These are phyloP conservation scores for Diplodia scrobiculata DNA, from an alignment of 2,329 filamentous ascomycete species.

Conservation along the genomic window DNA sequence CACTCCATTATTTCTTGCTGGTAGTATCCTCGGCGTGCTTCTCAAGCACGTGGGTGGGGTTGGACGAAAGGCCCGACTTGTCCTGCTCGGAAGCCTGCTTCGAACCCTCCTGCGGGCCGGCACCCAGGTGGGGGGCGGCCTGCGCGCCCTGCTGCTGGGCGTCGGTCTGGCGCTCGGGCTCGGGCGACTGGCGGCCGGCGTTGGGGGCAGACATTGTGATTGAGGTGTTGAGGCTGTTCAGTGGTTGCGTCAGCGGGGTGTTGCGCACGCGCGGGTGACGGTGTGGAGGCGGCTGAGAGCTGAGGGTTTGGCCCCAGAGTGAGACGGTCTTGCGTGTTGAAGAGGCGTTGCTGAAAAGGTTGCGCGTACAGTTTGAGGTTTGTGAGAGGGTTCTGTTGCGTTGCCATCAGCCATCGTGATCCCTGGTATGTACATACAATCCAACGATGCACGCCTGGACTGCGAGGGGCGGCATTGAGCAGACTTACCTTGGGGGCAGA, in stretches of 20 bases:
- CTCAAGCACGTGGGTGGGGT: constrained; percentile 67
- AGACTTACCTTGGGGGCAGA: neutral
- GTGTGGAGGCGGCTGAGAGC: constrained; percentile 1
- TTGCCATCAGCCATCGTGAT: neutral
- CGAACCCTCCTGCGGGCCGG: constrained; percentile 45
- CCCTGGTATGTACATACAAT: neutral
- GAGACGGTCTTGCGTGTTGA: neutral
- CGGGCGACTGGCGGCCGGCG: constrained; percentile 75
- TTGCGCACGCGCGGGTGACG: neutral
- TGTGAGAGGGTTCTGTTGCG: constrained; percentile 2
- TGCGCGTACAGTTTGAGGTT: constrained; percentile 13
- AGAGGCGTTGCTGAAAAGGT: neutral
- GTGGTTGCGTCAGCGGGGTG: neutral
- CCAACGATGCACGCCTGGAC: neutral
- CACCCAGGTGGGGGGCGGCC: constrained; percentile 59
- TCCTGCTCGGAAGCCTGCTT: constrained; percentile 57
- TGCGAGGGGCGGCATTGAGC: neutral
- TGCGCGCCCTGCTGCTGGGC: constrained; percentile 62
- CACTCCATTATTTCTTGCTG: constrained; percentile 49
- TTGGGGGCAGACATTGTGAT: constrained; percentile 65
- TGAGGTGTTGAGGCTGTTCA: constrained; percentile 34
- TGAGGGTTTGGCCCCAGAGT: neutral
- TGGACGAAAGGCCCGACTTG: constrained; percentile 57
- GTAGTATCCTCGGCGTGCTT: constrained; percentile 64
- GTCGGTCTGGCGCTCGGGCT: constrained; percentile 67